Conservation (phyloP, 257 asterid species). For the Solanum bulbocastanum region DNA sequence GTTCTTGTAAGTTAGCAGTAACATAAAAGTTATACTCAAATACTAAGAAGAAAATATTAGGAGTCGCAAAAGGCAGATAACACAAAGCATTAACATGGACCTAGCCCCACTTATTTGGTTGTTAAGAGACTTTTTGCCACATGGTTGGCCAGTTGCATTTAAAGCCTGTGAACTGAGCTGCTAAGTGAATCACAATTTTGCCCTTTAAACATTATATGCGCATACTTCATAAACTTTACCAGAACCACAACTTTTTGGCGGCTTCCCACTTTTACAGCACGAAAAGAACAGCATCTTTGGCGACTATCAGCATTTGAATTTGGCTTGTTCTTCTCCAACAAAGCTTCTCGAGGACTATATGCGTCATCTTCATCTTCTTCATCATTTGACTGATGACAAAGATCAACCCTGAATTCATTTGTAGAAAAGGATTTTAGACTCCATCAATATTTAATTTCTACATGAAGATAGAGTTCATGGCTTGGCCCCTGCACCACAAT, state of each 20-base stretch:
- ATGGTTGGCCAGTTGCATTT: background rate
- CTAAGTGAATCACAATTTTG: background rate
- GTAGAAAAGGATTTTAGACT: background rate
- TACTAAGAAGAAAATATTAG: background rate
- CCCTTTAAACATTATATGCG: background rate
- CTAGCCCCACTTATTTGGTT: background rate
- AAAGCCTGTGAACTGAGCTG: background rate
- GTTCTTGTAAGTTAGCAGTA: background rate
- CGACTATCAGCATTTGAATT: slow-evolving; percentile 22
- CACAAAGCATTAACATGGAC: background rate
- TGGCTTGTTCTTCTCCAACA: slow-evolving; percentile 55
- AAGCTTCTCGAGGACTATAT: slow-evolving; percentile 43
- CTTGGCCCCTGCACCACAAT: background rate
- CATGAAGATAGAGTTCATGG: background rate
- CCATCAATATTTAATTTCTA: background rate
- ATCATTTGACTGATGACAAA: slow-evolving; percentile 79
- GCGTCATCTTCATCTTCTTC: slow-evolving; percentile 84
- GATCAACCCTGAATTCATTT: slow-evolving; percentile 79
- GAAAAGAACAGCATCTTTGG: slow-evolving; percentile 53
- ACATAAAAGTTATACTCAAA: background rate
- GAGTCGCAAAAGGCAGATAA: background rate
- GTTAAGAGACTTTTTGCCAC: background rate
- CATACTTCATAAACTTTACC: slow-evolving; percentile 24
- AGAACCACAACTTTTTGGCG: slow-evolving; percentile 83
- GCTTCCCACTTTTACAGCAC: slow-evolving; percentile 55